Evolutionary conservation across 176 grass and related monocot species (phyloP).

Genomic region (Poa pratensis): DNA sequence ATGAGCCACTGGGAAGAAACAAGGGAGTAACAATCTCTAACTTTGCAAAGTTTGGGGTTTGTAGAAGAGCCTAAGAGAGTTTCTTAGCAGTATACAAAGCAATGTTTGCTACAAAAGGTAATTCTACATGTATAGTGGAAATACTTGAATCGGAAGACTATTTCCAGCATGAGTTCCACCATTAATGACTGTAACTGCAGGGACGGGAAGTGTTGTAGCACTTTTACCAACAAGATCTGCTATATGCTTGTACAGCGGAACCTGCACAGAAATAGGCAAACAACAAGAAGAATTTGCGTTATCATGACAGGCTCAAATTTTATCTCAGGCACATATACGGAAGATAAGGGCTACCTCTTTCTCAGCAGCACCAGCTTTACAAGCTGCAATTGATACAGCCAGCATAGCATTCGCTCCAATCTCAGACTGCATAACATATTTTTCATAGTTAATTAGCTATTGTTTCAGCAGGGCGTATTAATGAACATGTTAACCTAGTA

Average conservation of each 20-base stretch:
- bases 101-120: constrained; percentile 24
- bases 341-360: constrained; percentile 67
- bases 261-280: constrained; percentile 53
- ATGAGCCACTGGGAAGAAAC: neutral
- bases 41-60: neutral
- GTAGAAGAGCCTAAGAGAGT: constrained; percentile 19
- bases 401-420: constrained; percentile 90
- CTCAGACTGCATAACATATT: constrained; percentile 57
- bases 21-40: constrained; percentile 24
- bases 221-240: constrained; percentile 92
- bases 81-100: neutral
- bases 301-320: neutral
- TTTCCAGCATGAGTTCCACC: constrained; percentile 92
- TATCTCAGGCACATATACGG: neutral
- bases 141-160: constrained; percentile 79
- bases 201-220: constrained; percentile 73
- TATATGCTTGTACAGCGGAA: constrained; percentile 95
- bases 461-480: neutral
- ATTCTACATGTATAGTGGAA: constrained; percentile 31
- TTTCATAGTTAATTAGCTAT: constrained; percentile 22
- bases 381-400: constrained; percentile 96
- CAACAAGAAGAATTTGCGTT: constrained; percentile 17
- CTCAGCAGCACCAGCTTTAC: constrained; percentile 97
- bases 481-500: neutral
- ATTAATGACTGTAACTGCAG: constrained; percentile 87